A percentile compares a stretch with the other conserved stretches of the same genome.
phyloP scores from a whole-genome alignment of 169 alveolate genomes.

The Plasmodium berghei region DNA sequence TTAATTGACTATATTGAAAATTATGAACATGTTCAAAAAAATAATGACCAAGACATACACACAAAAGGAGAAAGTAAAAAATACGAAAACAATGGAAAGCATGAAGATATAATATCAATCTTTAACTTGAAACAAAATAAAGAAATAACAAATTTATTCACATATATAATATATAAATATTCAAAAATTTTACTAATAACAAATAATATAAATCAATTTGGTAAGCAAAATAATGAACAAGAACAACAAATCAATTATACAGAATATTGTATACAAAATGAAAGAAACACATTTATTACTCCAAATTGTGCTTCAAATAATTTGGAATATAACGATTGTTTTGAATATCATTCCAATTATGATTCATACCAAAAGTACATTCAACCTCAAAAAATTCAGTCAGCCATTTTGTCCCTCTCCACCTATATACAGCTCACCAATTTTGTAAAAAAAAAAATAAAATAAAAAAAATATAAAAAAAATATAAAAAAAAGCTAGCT shows the following conservation, averaged over 20 bases:
- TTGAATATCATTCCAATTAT: conserved; percentile 31
- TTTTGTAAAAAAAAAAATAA: conserved; percentile 29
- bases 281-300: neutral
- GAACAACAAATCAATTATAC: neutral
- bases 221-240: conserved; percentile 11
- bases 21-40: conserved; percentile 20
- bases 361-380: conserved; percentile 50
- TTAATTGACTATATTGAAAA: conserved; percentile 49
- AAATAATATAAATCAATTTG: conserved; percentile 2
- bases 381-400: conserved; percentile 6
- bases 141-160: conserved; percentile 26
- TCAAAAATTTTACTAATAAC: conserved; percentile 22
- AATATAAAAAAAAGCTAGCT: neutral
- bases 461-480: neutral
- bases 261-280: too few relatives aligned
- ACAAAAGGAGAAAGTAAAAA: neutral
- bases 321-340: conserved; percentile 2
- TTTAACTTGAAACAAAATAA: conserved; percentile 37
- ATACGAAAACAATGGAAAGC: neutral
- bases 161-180: conserved; percentile 34
- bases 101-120: conserved; percentile 29
- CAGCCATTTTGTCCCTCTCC: conserved; percentile 30
- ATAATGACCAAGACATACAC: neutral
- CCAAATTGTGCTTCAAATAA: neutral
- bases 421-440: conserved; percentile 60